Evolutionary conservation across 2,329 filamentous ascomycete genomes (phyloP).

Genomic region (Coniosporium uncinatum): DNA sequence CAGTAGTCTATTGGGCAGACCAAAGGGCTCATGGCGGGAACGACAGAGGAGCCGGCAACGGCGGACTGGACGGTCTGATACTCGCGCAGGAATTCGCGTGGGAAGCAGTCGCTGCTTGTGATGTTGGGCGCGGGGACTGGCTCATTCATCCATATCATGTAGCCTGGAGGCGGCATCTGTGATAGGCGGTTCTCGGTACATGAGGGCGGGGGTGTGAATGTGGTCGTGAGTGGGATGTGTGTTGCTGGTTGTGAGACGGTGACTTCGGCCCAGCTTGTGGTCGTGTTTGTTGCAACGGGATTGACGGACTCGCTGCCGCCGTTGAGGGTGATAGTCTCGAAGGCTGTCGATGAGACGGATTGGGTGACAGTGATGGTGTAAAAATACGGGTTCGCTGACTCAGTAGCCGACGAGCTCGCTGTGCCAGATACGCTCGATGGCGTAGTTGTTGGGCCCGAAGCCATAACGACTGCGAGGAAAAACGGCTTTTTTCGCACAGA

Average conservation of each 20-base stretch:
- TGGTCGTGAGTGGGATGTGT: constrained; percentile 14
- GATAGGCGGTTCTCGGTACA: constrained; percentile 15
- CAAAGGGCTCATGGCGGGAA: constrained; percentile 17
- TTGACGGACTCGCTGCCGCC: too few species aligned
- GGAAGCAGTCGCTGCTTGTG: constrained; percentile 16
- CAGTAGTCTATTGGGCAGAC: constrained; percentile 17
- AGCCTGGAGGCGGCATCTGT: constrained; percentile 15
- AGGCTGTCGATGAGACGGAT: too few species aligned
- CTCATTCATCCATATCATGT: constrained; percentile 18
- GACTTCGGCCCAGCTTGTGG: neutral
- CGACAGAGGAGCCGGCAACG: constrained; percentile 10
- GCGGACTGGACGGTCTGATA: constrained; percentile 12
- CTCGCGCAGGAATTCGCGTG: constrained; percentile 13
- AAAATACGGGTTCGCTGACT: too few species aligned
- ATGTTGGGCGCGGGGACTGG: constrained; percentile 14
- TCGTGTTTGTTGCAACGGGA: neutral
- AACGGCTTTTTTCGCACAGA: too few species aligned
- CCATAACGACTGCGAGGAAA: too few species aligned
- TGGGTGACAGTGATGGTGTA: too few species aligned
- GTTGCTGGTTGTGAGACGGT: constrained; percentile 7
- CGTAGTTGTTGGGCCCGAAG: too few species aligned
- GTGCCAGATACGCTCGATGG: too few species aligned
- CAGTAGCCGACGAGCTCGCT: too few species aligned
- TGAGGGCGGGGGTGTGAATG: constrained; percentile 17
- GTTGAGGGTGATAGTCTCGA: too few species aligned